Base-by-base conservation (phyloP, 495 filamentous ascomycete genomes). In the Aspergillus panamensis region DNA sequence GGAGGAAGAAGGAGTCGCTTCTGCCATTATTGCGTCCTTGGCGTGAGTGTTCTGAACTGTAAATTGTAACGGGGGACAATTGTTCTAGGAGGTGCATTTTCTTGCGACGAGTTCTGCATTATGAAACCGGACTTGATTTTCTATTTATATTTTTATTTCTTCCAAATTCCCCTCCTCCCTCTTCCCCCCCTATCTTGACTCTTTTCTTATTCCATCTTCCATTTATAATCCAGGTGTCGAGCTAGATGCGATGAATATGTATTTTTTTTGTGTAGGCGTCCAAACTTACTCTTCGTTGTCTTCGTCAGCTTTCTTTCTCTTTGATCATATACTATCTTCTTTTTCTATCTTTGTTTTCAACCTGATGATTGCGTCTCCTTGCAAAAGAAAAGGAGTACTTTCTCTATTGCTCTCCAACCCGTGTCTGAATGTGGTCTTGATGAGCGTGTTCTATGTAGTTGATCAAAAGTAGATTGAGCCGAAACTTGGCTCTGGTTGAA, bases 1-100 rank as follows among this genome's bases (percentile, higher is more conserved):
- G 62, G 95, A 98, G 70, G 94, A 97, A 76, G 91, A 93, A 68
- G 90, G 90, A 50, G 85, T 98, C 61, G 93, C 93, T 47, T 81
- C 84, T 52, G 78, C 93, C 66, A 81, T 97, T 55, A 82, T 97
- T 68, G 90, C 82, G 56, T 90, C 87, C 63, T 87, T 97, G 68
- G 85, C 88, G 71, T 96, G 85, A 75, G 64, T 57, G 17, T 9
- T 68, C 49, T 40, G 8, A 30, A 21, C 31, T 60, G 60, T 63
- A 67, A 68, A 62, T 64, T 65, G 65, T 73, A 63, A 63, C 67
- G 62, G 58, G 58, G 66, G 60, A 49, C 55, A 60, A 20, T 12
- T 66, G 53, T 62, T 49, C 49, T 59, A 51, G 62, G 54, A 49
- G 55, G 65, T 45, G 60, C 51, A 54, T 51, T 33, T 48, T 51